Percentiles rank a stretch among this genome's conserved stretches.
Evolutionary conservation across 177 flowering plant species (phyloP).

Genomic region (Vitis hybrid): DNA sequence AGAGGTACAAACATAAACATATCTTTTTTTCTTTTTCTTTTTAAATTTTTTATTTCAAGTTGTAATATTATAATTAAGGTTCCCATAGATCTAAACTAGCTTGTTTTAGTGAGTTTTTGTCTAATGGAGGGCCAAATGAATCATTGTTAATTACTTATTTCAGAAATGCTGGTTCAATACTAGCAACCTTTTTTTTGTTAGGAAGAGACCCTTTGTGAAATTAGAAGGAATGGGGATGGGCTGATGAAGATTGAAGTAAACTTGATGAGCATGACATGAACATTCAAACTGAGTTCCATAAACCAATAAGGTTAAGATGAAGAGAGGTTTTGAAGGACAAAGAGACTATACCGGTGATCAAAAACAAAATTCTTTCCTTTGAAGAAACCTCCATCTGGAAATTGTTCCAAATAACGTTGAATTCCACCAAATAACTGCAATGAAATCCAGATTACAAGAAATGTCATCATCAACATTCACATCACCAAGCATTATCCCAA

Average conservation of each 20-base stretch:
- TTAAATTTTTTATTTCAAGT: no score
- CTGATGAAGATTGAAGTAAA: neutral
- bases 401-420: conserved; percentile 90
- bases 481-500: neutral
- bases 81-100: no score
- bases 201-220: no score
- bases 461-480: neutral
- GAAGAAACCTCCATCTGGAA: conserved; percentile 96
- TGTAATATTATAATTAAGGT: no score
- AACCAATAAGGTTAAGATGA: neutral
- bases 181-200: no score
- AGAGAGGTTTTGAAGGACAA: neutral
- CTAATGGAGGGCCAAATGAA: no score
- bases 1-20: neutral
- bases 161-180: no score
- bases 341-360: conserved; percentile 75
- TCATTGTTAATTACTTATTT: no score
- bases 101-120: no score
- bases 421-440: conserved; percentile 94
- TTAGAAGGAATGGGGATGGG: no score
- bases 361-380: conserved; percentile 97
- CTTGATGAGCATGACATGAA: neutral
- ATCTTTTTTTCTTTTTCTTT: no score
- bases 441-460: conserved; percentile 8
- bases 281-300: neutral